Evolutionary conservation across 371 early-diverging fungal genomes (phyloP), one percentile per base, ranked within the genome.

Genomic region (Apophysomyces trapeziformis): DNA sequence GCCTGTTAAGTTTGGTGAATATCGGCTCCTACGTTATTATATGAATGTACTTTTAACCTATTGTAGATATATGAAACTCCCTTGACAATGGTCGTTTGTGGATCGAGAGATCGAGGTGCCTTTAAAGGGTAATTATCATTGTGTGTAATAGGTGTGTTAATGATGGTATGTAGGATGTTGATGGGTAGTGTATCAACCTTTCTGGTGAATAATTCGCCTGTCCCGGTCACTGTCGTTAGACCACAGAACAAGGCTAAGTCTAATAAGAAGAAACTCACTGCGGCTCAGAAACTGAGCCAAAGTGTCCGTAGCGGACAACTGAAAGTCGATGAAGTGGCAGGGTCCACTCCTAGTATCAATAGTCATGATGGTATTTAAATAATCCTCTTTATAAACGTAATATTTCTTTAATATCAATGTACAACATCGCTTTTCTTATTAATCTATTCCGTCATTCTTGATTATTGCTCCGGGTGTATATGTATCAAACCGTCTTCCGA

Each of bases 181-280:
- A 82, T 87, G 69, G 88, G 88, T 26, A 83, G 85, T 35, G 83
- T 87, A 4, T 85, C 85, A 36, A 84, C 85, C 11, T 87, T 77
- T 64, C 68, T 87, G 39, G 86, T 87, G 0, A 84, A 87, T 41
- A 87, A 85, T 47, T 84, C 88, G 1, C 84, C 85, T 11, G 78
- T 85, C 1, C 88, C 88, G 0, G 88, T 87, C 7, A 76, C 85
- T 46, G 86, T 87, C 16, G 85, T 87, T 11, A 80, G 88, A 9
- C 79, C 83, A 6, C 85, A 85, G 37, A 82, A 83, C 54, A 82
- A 81, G 43, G 65, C 77, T 32, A 82, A 81, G 60, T 71, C 72
- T 37, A 73, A 65, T 44, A 80, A 75, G 41, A 65, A 70, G 32
- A 74, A 77, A 56, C 61, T 75, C 58, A 77, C 83, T 26, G 68